Base-by-base conservation (phyloP, 202 grass and related monocot genomes). In the Elaeis oleifera region DNA sequence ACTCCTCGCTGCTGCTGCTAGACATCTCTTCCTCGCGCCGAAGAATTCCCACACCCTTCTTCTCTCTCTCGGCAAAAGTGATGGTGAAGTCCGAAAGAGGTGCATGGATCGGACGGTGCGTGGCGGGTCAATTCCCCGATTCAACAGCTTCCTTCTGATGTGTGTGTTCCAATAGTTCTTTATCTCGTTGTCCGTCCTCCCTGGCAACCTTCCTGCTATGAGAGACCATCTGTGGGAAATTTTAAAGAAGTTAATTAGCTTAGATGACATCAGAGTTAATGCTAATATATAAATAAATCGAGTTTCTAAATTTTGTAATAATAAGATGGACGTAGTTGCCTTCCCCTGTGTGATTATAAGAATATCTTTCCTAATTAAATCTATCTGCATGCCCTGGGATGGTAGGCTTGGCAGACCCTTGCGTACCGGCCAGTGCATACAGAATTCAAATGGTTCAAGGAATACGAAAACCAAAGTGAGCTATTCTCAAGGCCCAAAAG, bases 131-230 rank as follows among this genome's bases (percentile, higher is more conserved):
- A 69, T 24, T n/a, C 53, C 66, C 6, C 66, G 53, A 48, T 28
- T 69, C 66, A 69, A 17, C 11, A 69, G 31, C 29, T 69, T 69
- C 11, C 66, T 48, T 36, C 66, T 58, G 18, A 69, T 58, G 18
- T 58, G 66, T 11, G 66, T 69, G 66, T 69, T 69, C 66, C 66
- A 69, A 29, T 69, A 49, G 29, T 69, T 69, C 29, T 69, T 69
- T 24, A 69, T 69, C 19, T 69, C 66, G 66, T 69, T 69, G 32
- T 69, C 66, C 15, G 66, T 69, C 25, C 66, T 69, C 16, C 66
- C 53, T 0, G 66, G 66, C 17, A 67, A 31, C 22, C 51, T 54
- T 24, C 25, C 26, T 1, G 64, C 64, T 36, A 67, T 67, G 0
- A 67, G 5, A 5, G 64, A 67, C 64, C 64, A 67, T 20, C 64